phyloP scores from a whole-genome alignment of 306 rosid species.

The Vigna reflexopilosa region DNA sequence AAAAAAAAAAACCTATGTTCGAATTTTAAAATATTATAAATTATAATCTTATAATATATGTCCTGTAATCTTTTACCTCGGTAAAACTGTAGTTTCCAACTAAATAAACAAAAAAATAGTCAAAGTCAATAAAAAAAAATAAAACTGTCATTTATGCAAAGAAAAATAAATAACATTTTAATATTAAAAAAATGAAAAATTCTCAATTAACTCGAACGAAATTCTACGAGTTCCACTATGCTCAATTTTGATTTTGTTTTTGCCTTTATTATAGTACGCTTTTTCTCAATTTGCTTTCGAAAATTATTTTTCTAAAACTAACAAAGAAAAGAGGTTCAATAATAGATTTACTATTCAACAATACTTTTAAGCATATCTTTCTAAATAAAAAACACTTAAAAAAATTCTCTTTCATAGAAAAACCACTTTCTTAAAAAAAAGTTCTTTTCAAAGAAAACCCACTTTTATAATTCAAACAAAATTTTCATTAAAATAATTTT shows the following conservation, averaged over 20 bases:
- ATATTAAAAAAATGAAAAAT: background rate
- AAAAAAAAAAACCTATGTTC: too few species aligned
- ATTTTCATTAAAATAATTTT: background rate
- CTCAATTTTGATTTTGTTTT: background rate
- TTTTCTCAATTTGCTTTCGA: background rate
- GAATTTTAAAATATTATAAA: too few species aligned
- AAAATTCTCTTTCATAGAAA: background rate
- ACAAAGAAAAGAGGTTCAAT: background rate
- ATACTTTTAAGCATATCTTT: background rate
- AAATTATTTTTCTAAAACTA: background rate
- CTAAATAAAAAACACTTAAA: background rate
- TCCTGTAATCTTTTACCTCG: background rate
- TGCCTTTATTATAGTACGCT: background rate
- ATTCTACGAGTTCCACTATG: background rate
- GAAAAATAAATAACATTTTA: too few species aligned
- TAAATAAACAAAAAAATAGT: too few species aligned
- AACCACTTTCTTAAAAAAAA: background rate
- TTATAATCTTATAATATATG: background rate
- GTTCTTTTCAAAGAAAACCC: background rate
- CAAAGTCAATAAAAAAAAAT: too few species aligned
- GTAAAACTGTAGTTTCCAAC: background rate
- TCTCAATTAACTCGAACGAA: background rate
- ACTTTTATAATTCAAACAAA: background rate
- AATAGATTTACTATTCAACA: background rate
- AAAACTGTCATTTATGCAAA: too few species aligned